Evolutionary conservation across 805 yeast genomes (phyloP), one percentile per base, ranked within the genome.

Genomic region (Yamadazyma philogaea): DNA sequence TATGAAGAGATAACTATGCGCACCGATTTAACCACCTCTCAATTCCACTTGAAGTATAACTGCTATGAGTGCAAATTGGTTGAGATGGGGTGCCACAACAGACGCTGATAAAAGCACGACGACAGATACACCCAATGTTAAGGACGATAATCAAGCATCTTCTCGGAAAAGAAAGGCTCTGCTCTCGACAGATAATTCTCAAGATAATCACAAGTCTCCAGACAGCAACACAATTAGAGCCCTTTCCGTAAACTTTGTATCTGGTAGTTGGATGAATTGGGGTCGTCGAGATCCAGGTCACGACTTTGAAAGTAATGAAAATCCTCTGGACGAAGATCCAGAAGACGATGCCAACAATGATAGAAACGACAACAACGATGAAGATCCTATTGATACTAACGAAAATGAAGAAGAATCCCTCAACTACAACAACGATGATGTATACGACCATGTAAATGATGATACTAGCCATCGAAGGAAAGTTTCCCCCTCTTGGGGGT

Each of bases 401-500:
- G 56, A 53, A 7, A 63, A 60, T 28, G 47, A 48, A 20, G 28
- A 24, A 24, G 10, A 24, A 11, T 38, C 35, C 3, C 48, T 56
- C 2, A 66, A 59, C 17, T 56, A 55, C 38, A 51, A 55, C 35
- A 55, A 54, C n/a, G 69, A 65, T 43, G 70, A 61, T 37, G 49
- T 62, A 3, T 67, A 60, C 30, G 71, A 66, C 31, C 64, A 62
- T 33, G 53, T 58, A 36, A 47, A 27, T 35, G 46, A 43, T 48
- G 58, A 40, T 38, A 46, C 31, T 37, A 45, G 43, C 48, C 58
- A 40, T 40, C 14, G 64, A 52, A 51, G 61, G 54, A 50, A 51
- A 42, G 19, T 54, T 50, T 34, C 42, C 4, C 51, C 56, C 27
- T 37, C 56, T 35, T 68, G 73, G 73, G 53, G 55, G 16, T 68